Evolutionary conservation across 371 early-diverging fungal species (phyloP).

Genomic region (Parasitella parasitica): DNA sequence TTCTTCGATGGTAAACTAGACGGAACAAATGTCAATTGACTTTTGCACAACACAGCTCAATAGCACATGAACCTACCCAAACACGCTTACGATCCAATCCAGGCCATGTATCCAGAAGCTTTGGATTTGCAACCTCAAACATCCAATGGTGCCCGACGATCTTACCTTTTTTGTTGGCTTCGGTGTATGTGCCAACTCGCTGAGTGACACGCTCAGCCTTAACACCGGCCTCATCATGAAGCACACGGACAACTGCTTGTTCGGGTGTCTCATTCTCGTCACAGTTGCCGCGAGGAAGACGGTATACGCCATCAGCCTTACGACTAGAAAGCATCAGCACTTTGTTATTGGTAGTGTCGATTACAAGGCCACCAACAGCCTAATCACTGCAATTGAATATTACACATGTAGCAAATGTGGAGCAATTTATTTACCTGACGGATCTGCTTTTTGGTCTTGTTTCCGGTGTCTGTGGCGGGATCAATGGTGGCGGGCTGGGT

Average conservation of each 20-base stretch:
- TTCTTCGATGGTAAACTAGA: constrained; percentile 36
- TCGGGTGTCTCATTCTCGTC: constrained; percentile 25
- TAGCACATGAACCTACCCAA: constrained; percentile 34
- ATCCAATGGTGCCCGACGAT: constrained; percentile 50
- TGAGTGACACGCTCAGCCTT: constrained; percentile 10
- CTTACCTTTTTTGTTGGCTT: constrained; percentile 50
- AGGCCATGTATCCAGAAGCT: constrained; percentile 30
- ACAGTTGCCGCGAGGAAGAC: constrained; percentile 43
- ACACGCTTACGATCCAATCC: constrained; percentile 36
- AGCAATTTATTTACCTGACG: constrained; percentile 18
- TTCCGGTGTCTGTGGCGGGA: constrained; percentile 6
- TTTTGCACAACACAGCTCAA: too few relatives aligned
- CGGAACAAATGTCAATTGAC: not conserved
- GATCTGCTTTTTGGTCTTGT: constrained; percentile 23
- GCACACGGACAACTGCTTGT: constrained; percentile 37
- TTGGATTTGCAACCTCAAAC: constrained; percentile 36
- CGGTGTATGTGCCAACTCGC: constrained; percentile 41
- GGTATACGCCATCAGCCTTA: constrained; percentile 36
- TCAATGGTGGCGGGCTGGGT: not conserved
- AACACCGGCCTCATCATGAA: constrained; percentile 38
- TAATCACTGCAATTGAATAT: constrained; percentile 1
- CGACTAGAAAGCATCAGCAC: constrained; percentile 42
- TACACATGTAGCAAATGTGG: not conserved
- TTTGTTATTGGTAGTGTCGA: constrained; percentile 26
- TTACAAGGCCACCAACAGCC: constrained; percentile 43